Evolutionary conservation across 1,139 yeast genomes (phyloP).

Genomic region (Lodderomyces margitis): DNA sequence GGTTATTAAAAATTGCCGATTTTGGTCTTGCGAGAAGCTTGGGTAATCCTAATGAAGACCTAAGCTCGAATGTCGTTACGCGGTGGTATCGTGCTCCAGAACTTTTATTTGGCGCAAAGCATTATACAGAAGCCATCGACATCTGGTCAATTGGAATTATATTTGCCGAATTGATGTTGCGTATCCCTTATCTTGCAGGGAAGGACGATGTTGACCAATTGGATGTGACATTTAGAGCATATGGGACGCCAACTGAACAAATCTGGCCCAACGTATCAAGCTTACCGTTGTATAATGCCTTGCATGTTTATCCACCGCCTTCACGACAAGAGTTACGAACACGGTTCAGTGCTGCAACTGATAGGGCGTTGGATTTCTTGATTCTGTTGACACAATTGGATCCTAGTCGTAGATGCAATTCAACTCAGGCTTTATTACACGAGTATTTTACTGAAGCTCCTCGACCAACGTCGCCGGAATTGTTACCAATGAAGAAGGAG

Average conservation of each 20-base stretch:
- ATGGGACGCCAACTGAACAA: conserved; percentile 93
- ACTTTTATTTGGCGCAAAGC: conserved; percentile 80
- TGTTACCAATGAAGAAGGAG: conserved; percentile 55
- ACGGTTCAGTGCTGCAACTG: conserved; percentile 90
- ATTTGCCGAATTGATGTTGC: conserved; percentile 93
- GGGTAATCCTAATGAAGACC: conserved; percentile 73
- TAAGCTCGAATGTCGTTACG: conserved; percentile 93
- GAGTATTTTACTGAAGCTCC: conserved; percentile 76
- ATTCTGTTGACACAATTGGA: conserved; percentile 72
- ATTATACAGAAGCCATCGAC: conserved; percentile 86
- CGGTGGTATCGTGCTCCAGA: conserved; percentile 98
- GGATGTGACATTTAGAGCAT: conserved; percentile 86
- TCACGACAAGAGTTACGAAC: conserved; percentile 76
- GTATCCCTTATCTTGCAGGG: conserved; percentile 95
- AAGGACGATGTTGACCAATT: conserved; percentile 86
- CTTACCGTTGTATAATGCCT: conserved; percentile 71
- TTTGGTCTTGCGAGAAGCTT: conserved; percentile 90
- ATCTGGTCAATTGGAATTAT: conserved; percentile 94
- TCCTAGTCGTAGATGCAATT: conserved; percentile 70
- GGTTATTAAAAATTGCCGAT: conserved; percentile 91
- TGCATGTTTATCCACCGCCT: conserved; percentile 80
- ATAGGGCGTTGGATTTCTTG: conserved; percentile 75
- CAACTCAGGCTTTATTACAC: conserved; percentile 63
- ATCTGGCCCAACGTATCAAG: conserved; percentile 89
- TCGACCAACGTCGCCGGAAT: conserved; percentile 67